phyloP scores from a whole-genome alignment of 495 filamentous ascomycete genomes.

The Aspergillus heteromorphus region DNA sequence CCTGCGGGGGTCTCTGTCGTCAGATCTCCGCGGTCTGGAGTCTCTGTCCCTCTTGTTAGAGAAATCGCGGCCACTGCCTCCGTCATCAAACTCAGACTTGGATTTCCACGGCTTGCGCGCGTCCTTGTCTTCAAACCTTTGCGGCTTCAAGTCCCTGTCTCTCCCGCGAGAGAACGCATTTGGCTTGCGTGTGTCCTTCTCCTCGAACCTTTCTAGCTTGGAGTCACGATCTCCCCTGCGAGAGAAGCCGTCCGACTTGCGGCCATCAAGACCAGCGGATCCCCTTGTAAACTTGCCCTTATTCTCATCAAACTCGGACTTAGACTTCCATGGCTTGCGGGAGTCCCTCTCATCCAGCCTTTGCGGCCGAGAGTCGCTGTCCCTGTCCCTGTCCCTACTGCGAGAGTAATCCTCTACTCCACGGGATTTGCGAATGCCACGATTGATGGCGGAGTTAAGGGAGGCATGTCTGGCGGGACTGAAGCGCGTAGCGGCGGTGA shows the following conservation, averaged over 20 bases:
- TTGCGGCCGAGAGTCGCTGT: neutral
- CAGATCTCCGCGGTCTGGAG: neutral
- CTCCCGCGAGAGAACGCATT: neutral
- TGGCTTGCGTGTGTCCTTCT: neutral
- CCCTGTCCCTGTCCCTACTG: neutral
- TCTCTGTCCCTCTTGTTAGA: neutral
- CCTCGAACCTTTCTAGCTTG: neutral
- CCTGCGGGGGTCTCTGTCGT: neutral
- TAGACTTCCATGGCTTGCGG: neutral
- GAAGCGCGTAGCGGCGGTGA: neutral
- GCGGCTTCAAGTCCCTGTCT: no score
- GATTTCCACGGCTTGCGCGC: no score
- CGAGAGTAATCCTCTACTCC: slow-evolving; percentile 4
- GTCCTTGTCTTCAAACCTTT: no score
- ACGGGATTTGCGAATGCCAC: slow-evolving; percentile 43
- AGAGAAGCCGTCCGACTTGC: neutral
- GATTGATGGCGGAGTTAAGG: slow-evolving; percentile 51
- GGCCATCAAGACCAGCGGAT: no score
- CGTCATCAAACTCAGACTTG: no score
- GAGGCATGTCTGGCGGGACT: slow-evolving; percentile 39
- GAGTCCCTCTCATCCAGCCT: no score
- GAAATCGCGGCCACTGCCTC: no score
- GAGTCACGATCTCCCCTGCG: neutral
- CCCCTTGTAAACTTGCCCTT: neutral
- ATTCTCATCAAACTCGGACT: neutral